Base-by-base conservation (phyloP, 371 early-diverging fungal species). In the Haplosporangium sp. region DNA sequence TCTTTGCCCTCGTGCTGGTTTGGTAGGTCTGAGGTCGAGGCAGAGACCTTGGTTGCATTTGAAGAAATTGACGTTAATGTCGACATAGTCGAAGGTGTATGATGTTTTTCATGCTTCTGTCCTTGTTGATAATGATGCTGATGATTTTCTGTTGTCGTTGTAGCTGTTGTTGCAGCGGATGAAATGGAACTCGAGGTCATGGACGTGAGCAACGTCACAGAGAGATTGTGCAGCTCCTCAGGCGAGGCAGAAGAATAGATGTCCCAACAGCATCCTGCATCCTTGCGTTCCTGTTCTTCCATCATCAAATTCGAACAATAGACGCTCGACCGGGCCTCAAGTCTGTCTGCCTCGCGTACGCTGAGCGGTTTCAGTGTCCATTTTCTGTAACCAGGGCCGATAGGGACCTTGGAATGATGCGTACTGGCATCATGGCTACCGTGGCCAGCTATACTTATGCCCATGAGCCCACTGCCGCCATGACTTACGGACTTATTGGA, bases 291-390 rank as follows among this genome's bases (percentile, higher is more conserved):
- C 21, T 77, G 79, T 18, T 59, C 64, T 48, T 77, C 79, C 73
- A 77, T 72, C 62, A 71, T 68, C 69, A 68, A 43, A 38, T 59
- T 77, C 6, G 68, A 77, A 8, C 60, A 64, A 42, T 64, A 72
- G 16, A 77, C 47, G 11, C 57, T 64, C 16, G 73, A 77, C 7
- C 79, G 67, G 13, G 79, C 79, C 50, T 77, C 79, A 0, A 77
- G 62, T 13, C 73, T 40, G 43, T 77, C 79, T 7, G 79, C 79
- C 20, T 77, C 79, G 5, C 79, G 79, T 1, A 77, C 79, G 37
- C 68, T 72, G 58, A 77, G 62, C 1, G 79, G 79, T 38, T 77
- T 77, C 7, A 77, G 55, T n/a, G 73, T 77, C 79, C 79, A 77
- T 37, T 77, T 77, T 16, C 79, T 62, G n/a, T 77, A 77, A 13